A percentile compares a stretch with the other conserved stretches of the same genome.
These are phyloP conservation scores for Trichomonascaceae sp. DNA, from an alignment of 1,139 yeast genomes.

Conservation along the genomic window DNA sequence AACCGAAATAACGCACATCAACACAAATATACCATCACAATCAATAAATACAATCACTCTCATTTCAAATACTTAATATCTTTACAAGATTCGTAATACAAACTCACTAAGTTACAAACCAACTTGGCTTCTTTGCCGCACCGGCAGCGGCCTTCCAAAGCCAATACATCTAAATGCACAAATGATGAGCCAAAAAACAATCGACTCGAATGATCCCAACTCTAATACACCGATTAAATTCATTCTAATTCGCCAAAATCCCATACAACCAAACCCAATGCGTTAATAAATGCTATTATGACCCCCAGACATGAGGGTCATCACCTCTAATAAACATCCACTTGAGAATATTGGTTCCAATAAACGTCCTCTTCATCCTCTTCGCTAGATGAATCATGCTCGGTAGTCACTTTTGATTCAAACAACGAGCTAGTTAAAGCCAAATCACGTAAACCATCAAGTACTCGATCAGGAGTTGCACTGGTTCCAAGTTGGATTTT, in stretches of 20 bases:
- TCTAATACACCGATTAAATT: too few species aligned
- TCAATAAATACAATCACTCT: not conserved
- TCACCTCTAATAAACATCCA: constrained; percentile 7
- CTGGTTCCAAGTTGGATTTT: not conserved
- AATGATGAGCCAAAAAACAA: too few species aligned
- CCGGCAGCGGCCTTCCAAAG: not conserved
- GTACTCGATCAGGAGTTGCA: not conserved
- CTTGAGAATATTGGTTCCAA: constrained; percentile 9
- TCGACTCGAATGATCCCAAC: too few species aligned
- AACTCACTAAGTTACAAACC: too few species aligned
- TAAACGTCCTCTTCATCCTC: constrained; percentile 9
- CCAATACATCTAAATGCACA: not conserved
- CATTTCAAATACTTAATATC: too few species aligned
- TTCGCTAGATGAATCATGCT: constrained; percentile 4
- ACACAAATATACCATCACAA: not conserved
- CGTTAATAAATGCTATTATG: too few species aligned
- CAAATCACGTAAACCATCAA: not conserved
- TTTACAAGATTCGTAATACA: not conserved
- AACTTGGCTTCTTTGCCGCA: not conserved
- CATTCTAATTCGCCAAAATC: not conserved
- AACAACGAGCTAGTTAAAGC: not conserved
- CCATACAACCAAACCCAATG: too few species aligned
- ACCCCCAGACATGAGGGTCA: not conserved
- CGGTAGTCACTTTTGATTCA: not conserved
- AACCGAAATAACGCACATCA: not conserved